phyloP scores from a whole-genome alignment of 176 grass and related monocot species.

The Echinochloa phyllopogon region DNA sequence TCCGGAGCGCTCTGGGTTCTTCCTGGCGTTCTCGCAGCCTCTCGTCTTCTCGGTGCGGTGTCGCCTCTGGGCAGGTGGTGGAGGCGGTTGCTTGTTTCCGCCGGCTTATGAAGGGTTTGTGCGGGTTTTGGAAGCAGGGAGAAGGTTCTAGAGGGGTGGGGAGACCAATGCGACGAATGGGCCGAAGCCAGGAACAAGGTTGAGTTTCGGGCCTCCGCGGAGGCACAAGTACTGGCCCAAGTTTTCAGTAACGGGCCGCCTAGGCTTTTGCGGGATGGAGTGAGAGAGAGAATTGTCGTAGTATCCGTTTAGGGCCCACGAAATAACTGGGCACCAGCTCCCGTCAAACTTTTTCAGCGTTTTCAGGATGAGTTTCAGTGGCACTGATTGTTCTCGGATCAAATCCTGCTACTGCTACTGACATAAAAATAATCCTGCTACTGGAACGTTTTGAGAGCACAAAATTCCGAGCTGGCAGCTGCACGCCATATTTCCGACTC shows the following conservation, averaged over 20 bases:
- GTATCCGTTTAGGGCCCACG: too few species aligned
- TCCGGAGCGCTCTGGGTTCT: background rate
- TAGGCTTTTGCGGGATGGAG: too few species aligned
- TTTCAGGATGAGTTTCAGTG: too few species aligned
- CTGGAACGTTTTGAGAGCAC: background rate
- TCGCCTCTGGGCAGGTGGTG: background rate
- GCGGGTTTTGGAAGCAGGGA: conserved; percentile 33
- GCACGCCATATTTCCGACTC: background rate
- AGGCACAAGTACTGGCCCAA: background rate
- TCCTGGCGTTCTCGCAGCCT: background rate
- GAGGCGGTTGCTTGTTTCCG: background rate
- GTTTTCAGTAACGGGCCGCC: background rate
- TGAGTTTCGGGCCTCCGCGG: background rate
- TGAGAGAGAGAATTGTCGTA: too few species aligned
- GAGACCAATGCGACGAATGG: background rate
- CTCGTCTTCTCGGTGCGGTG: background rate
- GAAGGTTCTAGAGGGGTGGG: conserved; percentile 63
- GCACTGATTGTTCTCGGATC: too few species aligned
- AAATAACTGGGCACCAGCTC: too few species aligned
- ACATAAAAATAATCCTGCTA: too few species aligned
- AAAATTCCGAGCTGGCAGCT: background rate
- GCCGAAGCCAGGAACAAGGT: background rate
- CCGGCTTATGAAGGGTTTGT: conserved; percentile 32
- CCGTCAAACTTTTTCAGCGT: too few species aligned
- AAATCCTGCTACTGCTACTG: too few species aligned